phyloP scores from a whole-genome alignment of 495 filamentous ascomycete genomes.

The Tuber brumale region DNA sequence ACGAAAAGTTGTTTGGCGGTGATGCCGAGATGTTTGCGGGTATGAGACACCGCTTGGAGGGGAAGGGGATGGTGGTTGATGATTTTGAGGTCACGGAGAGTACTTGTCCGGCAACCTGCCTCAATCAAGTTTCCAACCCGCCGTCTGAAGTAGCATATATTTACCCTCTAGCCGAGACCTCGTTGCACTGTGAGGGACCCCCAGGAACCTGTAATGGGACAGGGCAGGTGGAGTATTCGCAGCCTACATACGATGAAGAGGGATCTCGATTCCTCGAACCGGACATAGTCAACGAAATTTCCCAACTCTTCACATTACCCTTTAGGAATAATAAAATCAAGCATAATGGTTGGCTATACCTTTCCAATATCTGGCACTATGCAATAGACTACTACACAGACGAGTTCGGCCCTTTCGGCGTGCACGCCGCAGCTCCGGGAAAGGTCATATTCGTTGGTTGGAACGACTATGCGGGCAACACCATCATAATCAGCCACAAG shows the following conservation, averaged over 20 bases:
- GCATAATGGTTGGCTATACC: not conserved
- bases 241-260: not conserved
- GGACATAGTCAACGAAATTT: not conserved
- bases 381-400: not conserved
- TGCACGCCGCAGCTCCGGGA: constrained; percentile 1
- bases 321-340: not conserved
- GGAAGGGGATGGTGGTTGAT: not conserved
- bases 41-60: not conserved
- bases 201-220: no score
- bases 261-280: not conserved
- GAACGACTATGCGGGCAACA: not conserved
- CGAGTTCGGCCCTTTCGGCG: not conserved
- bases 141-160: not conserved
- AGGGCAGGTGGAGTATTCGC: not conserved
- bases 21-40: not conserved
- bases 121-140: not conserved
- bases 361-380: not conserved
- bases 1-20: not conserved
- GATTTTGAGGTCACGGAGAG: constrained; percentile 1
- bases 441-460: constrained; percentile 8
- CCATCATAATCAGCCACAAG: constrained; percentile 8
- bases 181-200: no score
- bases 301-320: constrained; percentile 4
- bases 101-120: not conserved
- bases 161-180: no score